phyloP scores from a whole-genome alignment of 805 yeast genomes.

The Metschnikowia hibisci region DNA sequence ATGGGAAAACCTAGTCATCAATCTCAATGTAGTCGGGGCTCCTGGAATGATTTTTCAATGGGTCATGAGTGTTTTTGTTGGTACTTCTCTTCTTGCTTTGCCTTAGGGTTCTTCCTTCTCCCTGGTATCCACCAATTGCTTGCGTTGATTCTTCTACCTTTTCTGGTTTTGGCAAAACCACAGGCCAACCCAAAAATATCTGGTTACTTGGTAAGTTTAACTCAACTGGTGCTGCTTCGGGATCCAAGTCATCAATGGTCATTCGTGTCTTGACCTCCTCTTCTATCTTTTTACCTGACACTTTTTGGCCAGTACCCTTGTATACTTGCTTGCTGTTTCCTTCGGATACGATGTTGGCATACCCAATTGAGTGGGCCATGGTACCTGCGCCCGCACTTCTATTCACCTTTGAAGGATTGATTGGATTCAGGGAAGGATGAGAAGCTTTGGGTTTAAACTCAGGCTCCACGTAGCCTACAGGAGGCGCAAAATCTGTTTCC shows the following conservation, averaged over 20 bases:
- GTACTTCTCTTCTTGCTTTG: constrained; percentile 69
- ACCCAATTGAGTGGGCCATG: constrained; percentile 73
- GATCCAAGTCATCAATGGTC: constrained; percentile 43
- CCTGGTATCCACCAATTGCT: constrained; percentile 39
- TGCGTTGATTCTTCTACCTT: constrained; percentile 24
- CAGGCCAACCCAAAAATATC: constrained; percentile 90
- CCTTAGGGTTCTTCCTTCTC: constrained; percentile 75
- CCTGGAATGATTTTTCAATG: constrained; percentile 59
- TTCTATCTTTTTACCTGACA: constrained; percentile 53
- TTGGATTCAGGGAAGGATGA: constrained; percentile 32
- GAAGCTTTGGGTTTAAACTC: constrained; percentile 47
- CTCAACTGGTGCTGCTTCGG: constrained; percentile 66
- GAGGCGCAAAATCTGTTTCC: constrained; percentile 97
- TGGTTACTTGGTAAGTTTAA: constrained; percentile 77
- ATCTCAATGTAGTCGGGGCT: constrained; percentile 81
- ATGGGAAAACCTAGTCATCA: constrained; percentile 43
- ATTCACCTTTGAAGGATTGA: constrained; percentile 32
- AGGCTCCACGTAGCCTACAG: constrained; percentile 96
- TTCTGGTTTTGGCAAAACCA: constrained; percentile 42
- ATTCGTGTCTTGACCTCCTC: constrained; percentile 21
- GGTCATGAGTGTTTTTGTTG: constrained; percentile 34
- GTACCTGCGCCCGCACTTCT: constrained; percentile 52
- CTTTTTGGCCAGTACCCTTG: constrained; percentile 62
- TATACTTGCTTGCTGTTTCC: constrained; percentile 32
- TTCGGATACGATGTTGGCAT: constrained; percentile 52